phyloP scores from a whole-genome alignment of 805 yeast genomes.

The Saturnispora dispora region DNA sequence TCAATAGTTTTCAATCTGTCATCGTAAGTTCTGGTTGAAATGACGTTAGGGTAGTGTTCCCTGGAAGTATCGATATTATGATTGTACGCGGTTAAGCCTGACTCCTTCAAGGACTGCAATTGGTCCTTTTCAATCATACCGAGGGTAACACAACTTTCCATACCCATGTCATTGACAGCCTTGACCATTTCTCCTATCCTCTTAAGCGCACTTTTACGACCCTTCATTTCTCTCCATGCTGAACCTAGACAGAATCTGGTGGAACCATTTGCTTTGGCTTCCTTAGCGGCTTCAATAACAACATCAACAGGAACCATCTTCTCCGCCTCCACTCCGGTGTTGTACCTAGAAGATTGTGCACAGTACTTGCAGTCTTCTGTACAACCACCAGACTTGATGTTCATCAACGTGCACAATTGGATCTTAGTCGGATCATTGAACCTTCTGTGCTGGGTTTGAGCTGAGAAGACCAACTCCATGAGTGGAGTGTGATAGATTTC shows the following conservation, averaged over 20 bases:
- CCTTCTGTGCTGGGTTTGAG: constrained; percentile 58
- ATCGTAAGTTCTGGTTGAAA: constrained; percentile 61
- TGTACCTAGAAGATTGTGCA: constrained; percentile 62
- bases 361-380: constrained; percentile 77
- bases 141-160: constrained; percentile 74
- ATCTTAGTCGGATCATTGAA: constrained; percentile 62
- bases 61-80: constrained; percentile 76
- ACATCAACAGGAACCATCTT: constrained; percentile 50
- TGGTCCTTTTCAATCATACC: constrained; percentile 71
- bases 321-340: constrained; percentile 65
- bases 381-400: constrained; percentile 75
- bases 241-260: constrained; percentile 82
- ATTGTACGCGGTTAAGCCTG: constrained; percentile 75
- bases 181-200: constrained; percentile 57
- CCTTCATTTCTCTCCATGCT: constrained; percentile 82
- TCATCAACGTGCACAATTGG: constrained; percentile 67
- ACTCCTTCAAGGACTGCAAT: constrained; percentile 46
- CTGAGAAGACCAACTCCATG: constrained; percentile 46
- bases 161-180: constrained; percentile 45
- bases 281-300: constrained; percentile 54
- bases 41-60: constrained; percentile 65
- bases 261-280: constrained; percentile 61
- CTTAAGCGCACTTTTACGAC: constrained; percentile 58
- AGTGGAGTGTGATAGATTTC: constrained; percentile 60
- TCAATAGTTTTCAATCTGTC: constrained; percentile 60